These are phyloP conservation scores for Phialophora macrospora DNA, from an alignment of 2,329 filamentous ascomycete genomes.

Conservation along the genomic window DNA sequence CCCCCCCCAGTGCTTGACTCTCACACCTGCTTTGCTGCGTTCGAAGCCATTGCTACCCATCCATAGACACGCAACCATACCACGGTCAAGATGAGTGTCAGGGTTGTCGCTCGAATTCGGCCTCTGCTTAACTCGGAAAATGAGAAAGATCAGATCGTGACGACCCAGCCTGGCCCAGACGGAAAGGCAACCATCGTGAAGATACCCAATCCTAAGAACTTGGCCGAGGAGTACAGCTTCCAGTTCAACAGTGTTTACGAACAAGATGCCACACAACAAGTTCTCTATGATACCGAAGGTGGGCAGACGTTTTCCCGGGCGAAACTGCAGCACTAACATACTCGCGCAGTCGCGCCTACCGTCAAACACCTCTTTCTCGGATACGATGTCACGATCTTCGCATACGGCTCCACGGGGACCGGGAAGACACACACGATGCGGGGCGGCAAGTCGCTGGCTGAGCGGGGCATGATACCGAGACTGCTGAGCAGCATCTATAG, in stretches of 20 bases:
- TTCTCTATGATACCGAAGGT: slow-evolving; percentile 89
- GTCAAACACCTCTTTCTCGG: slow-evolving; percentile 91
- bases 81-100: slow-evolving; percentile 55
- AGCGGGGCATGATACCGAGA: slow-evolving; percentile 85
- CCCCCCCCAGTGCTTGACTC: not conserved
- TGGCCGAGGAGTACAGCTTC: slow-evolving; percentile 87
- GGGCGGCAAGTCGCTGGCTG: slow-evolving; percentile 81
- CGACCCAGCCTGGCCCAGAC: slow-evolving; percentile 63
- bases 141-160: slow-evolving; percentile 85
- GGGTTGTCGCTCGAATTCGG: slow-evolving; percentile 88
- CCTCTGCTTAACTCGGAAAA: slow-evolving; percentile 84
- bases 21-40: not conserved
- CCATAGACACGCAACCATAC: not conserved
- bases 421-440: slow-evolving; percentile 98
- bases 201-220: slow-evolving; percentile 94
- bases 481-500: slow-evolving; percentile 85
- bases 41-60: not conserved
- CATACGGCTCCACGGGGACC: slow-evolving; percentile 90
- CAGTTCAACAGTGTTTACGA: slow-evolving; percentile 94
- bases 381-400: slow-evolving; percentile 86
- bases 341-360: slow-evolving; percentile 75
- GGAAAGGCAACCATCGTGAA: slow-evolving; percentile 70
- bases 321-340: slow-evolving; percentile 11
- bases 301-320: not conserved
- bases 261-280: slow-evolving; percentile 76